These are phyloP conservation scores for Sclerotiophoma versabilis DNA, from an alignment of 2,329 filamentous ascomycete species.

Conservation along the genomic window DNA sequence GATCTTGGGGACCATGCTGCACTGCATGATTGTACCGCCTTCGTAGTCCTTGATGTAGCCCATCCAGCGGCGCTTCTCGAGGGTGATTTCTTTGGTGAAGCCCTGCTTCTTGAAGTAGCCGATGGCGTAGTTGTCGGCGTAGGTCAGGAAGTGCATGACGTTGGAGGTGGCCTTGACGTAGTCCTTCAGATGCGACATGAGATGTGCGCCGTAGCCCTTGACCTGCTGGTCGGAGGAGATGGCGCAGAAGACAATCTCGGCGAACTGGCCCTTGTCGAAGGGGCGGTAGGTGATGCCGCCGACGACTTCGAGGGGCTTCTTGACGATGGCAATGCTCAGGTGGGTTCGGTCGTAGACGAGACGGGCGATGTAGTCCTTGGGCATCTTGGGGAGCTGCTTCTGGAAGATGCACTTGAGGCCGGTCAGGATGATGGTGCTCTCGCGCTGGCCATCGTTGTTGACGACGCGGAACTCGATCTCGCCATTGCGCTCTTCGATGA, in stretches of 20 bases:
- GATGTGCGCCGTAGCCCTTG: slow-evolving; percentile 95
- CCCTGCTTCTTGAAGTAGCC: slow-evolving; percentile 99
- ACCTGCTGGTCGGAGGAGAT: slow-evolving; percentile 98
- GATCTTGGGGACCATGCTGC: slow-evolving; percentile 92
- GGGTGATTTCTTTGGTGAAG: slow-evolving; percentile 97
- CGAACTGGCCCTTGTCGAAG: slow-evolving; percentile 90
- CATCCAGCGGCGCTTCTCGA: slow-evolving; percentile 94
- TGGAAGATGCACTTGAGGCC: slow-evolving; percentile 98
- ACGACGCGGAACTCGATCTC: slow-evolving; percentile 98
- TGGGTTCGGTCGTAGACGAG: slow-evolving; percentile 97
- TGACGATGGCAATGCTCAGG: slow-evolving; percentile 95
- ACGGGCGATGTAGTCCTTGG: slow-evolving; percentile 97
- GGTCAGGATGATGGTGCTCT: slow-evolving; percentile 92
- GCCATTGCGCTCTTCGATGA: slow-evolving; percentile 89
- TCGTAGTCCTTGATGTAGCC: slow-evolving; percentile 99
- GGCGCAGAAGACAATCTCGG: slow-evolving; percentile 98
- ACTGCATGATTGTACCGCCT: slow-evolving; percentile 99
- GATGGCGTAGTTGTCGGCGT: slow-evolving; percentile 98
- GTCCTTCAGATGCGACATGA: slow-evolving; percentile 98
- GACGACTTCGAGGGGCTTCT: slow-evolving; percentile 93
- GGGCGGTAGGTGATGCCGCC: slow-evolving; percentile 95
- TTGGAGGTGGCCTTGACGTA: slow-evolving; percentile 97
- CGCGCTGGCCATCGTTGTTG: slow-evolving; percentile 89
- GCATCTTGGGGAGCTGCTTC: slow-evolving; percentile 98
- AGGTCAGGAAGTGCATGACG: slow-evolving; percentile 98